These are phyloP conservation scores for Akanthomyces muscarius DNA, from an alignment of 2,329 filamentous ascomycete genomes.

Conservation along the genomic window DNA sequence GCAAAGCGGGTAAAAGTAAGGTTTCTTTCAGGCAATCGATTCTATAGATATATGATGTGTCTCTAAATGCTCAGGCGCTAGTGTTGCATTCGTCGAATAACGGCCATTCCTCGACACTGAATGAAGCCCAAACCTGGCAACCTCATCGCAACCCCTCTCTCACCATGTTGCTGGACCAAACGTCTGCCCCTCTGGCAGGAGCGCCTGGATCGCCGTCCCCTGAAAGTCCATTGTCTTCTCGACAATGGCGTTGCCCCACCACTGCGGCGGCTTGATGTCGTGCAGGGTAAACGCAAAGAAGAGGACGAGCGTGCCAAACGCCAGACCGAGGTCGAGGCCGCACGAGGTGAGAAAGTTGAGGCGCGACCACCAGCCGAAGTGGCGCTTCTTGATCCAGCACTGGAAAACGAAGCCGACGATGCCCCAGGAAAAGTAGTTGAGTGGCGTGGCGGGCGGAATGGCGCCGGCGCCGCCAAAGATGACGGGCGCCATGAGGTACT, in stretches of 20 bases:
- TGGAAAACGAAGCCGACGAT: slow-evolving; percentile 69
- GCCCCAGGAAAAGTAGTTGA: slow-evolving; percentile 73
- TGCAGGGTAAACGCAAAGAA: slow-evolving; percentile 67
- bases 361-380: slow-evolving; percentile 68
- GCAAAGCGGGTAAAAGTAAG: neutral
- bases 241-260: slow-evolving; percentile 66
- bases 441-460: slow-evolving; percentile 64
- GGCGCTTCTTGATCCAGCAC: slow-evolving; percentile 58
- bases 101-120: neutral
- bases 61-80: too few species aligned
- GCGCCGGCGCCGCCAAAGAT: slow-evolving; percentile 57
- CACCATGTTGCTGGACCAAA: slow-evolving; percentile 60
- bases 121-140: neutral
- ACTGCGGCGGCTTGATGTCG: slow-evolving; percentile 56
- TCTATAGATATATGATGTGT: neutral
- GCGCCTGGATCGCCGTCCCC: slow-evolving; percentile 54
- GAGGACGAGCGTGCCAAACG: slow-evolving; percentile 62
- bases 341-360: slow-evolving; percentile 71
- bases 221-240: slow-evolving; percentile 57
- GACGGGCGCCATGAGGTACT: slow-evolving; percentile 57
- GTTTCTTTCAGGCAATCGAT: neutral
- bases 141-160: neutral
- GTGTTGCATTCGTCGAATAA: neutral
- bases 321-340: slow-evolving; percentile 65
- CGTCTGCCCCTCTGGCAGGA: slow-evolving; percentile 48